phyloP scores from a whole-genome alignment of 2,329 filamentous ascomycete species.

The Hymenoscyphus scutula region DNA sequence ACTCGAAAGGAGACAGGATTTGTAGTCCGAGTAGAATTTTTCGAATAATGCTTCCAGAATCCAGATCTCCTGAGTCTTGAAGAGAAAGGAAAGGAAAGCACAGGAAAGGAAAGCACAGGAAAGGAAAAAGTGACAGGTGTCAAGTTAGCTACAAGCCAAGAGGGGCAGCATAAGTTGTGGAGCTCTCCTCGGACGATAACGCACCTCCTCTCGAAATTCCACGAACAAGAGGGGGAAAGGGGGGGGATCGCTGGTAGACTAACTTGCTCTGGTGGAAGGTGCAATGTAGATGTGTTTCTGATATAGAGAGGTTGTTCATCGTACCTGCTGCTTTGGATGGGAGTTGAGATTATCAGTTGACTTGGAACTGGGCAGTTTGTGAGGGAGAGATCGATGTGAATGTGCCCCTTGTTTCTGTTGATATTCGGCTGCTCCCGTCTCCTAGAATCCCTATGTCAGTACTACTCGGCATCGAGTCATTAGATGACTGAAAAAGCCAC shows the following conservation, averaged over 20 bases:
- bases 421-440: neutral
- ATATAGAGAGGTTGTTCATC: neutral
- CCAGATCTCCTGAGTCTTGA: neutral
- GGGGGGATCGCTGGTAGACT: neutral
- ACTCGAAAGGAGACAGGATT: neutral
- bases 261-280: neutral
- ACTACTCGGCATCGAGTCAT: slow-evolving; percentile 1
- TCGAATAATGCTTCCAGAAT: neutral
- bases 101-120: too few species aligned
- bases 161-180: too few species aligned
- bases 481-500: neutral
- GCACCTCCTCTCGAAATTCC: too few species aligned
- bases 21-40: neutral
- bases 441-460: neutral
- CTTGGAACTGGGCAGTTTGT: neutral
- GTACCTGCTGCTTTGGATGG: neutral
- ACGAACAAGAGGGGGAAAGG: neutral
- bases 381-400: neutral
- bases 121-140: neutral
- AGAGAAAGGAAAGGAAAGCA: too few species aligned
- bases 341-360: neutral
- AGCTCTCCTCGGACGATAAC: too few species aligned
- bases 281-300: neutral
- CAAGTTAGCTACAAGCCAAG: neutral
- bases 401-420: neutral